Conservation (phyloP, 2,329 filamentous ascomycete species). For the Hypoxylon sp. region DNA sequence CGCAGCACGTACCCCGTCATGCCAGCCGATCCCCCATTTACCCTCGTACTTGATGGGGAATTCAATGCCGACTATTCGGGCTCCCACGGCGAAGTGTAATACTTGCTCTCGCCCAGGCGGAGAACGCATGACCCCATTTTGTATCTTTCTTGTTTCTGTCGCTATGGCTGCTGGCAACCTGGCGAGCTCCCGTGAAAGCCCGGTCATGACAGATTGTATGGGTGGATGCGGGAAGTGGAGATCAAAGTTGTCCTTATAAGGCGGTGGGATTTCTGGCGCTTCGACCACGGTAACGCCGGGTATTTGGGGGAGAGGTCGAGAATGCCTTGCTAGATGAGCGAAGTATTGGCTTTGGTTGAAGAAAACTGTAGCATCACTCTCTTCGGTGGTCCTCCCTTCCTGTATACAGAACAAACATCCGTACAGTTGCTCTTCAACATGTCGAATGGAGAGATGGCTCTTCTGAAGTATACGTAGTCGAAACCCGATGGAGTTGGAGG, state of each 20-base stretch:
- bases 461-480: conserved; percentile 65
- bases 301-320: conserved; percentile 60
- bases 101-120: conserved; percentile 56
- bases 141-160: conserved; percentile 56
- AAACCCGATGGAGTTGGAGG: conserved; percentile 57
- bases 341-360: conserved; percentile 62
- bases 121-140: conserved; percentile 55
- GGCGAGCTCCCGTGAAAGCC: conserved; percentile 52
- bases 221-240: conserved; percentile 57
- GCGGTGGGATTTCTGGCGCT: conserved; percentile 50
- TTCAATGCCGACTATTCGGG: conserved; percentile 59
- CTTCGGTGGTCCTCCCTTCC: conserved; percentile 58
- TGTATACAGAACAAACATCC: conserved; percentile 64
- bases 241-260: conserved; percentile 61
- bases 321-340: conserved; percentile 61
- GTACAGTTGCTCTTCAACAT: conserved; percentile 62
- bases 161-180: conserved; percentile 56
- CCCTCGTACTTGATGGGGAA: conserved; percentile 62
- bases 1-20: conserved; percentile 61
- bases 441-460: conserved; percentile 59
- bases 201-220: conserved; percentile 52
- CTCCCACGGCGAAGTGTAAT: conserved; percentile 58
- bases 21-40: conserved; percentile 66
- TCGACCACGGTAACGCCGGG: conserved; percentile 60
- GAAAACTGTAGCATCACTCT: conserved; percentile 66